These are phyloP conservation scores for Shiraia sp. DNA, from an alignment of 2,329 filamentous ascomycete species.

Conservation along the genomic window DNA sequence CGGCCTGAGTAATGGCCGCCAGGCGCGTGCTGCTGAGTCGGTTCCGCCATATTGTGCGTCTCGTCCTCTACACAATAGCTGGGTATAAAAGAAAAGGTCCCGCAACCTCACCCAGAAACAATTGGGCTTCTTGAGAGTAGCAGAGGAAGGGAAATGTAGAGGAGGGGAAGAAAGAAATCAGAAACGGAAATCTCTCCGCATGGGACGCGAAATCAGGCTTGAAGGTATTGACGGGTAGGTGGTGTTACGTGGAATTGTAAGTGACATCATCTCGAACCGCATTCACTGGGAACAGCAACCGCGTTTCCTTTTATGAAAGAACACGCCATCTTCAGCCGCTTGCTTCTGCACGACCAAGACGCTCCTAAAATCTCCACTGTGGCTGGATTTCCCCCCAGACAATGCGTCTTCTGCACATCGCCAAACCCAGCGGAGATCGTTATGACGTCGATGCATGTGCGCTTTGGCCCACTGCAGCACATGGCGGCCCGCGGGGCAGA, in stretches of 20 bases:
- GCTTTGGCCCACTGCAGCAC: constrained; percentile 13
- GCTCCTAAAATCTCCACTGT: constrained; percentile 16
- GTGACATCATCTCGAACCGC: constrained; percentile 34
- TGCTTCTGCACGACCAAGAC: constrained; percentile 8
- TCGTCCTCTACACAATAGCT: constrained; percentile 8
- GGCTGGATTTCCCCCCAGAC: constrained; percentile 12
- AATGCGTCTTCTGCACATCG: constrained; percentile 12
- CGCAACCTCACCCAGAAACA: constrained; percentile 4
- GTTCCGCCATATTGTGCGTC: constrained; percentile 47
- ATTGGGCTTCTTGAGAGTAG: constrained; percentile 11
- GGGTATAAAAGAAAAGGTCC: constrained; percentile 2
- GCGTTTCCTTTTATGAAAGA: constrained; percentile 12
- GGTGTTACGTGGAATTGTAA: constrained; percentile 5
- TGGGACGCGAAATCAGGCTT: constrained; percentile 20
- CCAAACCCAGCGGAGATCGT: constrained; percentile 9
- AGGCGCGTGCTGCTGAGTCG: constrained; percentile 53
- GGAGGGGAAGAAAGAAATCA: constrained; percentile 1
- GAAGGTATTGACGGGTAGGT: constrained; percentile 8
- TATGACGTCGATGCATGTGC: constrained; percentile 16
- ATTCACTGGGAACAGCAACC: too few relatives aligned
- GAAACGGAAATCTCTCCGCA: constrained; percentile 9
- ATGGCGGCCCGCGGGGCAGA: constrained; percentile 6
- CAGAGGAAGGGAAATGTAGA: constrained; percentile 3
- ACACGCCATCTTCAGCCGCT: constrained; percentile 9
- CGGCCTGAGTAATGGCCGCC: constrained; percentile 77